phyloP scores from a whole-genome alignment of 208 protist species.

The Angomonas ambiguus region DNA sequence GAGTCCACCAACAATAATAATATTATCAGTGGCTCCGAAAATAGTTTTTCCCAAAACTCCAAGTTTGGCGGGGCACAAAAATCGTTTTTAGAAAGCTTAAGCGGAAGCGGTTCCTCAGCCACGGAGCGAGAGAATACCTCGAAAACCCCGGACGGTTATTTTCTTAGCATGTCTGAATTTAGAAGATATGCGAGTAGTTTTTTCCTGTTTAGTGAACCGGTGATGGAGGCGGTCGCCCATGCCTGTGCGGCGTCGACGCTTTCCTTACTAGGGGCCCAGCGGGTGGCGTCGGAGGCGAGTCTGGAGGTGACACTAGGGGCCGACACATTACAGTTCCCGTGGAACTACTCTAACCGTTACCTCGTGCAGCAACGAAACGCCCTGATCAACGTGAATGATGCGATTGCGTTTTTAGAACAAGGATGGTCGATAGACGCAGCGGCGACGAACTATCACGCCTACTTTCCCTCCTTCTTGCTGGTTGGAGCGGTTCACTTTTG shows the following conservation, averaged over 20 bases:
- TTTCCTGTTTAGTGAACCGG: neutral
- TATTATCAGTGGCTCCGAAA: slow-evolving; percentile 3
- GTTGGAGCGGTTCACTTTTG: slow-evolving; percentile 15
- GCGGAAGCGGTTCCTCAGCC: neutral
- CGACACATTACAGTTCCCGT: neutral
- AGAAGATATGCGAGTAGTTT: neutral
- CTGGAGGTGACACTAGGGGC: neutral
- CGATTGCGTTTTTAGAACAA: slow-evolving; percentile 30
- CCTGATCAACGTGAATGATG: slow-evolving; percentile 13
- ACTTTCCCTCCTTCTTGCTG: slow-evolving; percentile 27
- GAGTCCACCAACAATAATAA: neutral
- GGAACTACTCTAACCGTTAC: neutral
- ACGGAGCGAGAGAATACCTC: neutral
- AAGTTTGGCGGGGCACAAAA: neutral
- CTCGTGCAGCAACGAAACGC: neutral
- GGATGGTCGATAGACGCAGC: slow-evolving; percentile 8
- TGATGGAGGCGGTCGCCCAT: slow-evolving; percentile 7
- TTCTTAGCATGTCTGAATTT: neutral
- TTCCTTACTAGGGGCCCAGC: neutral
- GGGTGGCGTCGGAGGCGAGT: neutral
- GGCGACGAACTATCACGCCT: slow-evolving; percentile 12
- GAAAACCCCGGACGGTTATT: neutral
- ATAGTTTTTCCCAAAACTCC: neutral
- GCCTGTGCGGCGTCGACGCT: slow-evolving; percentile 2
- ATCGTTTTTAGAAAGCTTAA: neutral